Evolutionary conservation across 78 protist species (phyloP).

Genomic region (Protostelium mycophagum): DNA sequence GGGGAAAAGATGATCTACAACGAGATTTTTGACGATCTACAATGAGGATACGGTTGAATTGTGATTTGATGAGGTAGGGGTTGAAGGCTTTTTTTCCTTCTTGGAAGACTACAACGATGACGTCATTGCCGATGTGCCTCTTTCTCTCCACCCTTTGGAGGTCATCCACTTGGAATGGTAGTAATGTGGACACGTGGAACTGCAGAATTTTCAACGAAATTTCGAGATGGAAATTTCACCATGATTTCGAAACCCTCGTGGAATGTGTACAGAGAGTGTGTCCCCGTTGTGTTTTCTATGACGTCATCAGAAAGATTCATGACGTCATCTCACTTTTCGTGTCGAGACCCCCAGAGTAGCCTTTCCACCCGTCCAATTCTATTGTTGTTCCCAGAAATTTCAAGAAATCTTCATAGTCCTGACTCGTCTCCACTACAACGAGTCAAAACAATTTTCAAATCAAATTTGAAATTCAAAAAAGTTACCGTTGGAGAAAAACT

Average conservation of each 20-base stretch:
- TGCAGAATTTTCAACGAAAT: neutral
- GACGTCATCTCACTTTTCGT: conserved; percentile 36
- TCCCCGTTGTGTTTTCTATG: conserved; percentile 42
- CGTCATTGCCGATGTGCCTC: conserved; percentile 75
- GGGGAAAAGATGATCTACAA: conserved; percentile 13
- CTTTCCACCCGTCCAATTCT: conserved; percentile 48
- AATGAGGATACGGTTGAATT: conserved; percentile 60
- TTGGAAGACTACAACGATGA: conserved; percentile 51
- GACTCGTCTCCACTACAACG: conserved; percentile 1
- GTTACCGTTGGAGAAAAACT: neutral
- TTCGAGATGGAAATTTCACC: too few species aligned
- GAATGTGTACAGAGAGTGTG: conserved; percentile 44
- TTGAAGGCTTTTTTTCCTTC: conserved; percentile 39
- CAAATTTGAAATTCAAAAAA: too few species aligned
- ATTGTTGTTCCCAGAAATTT: conserved; percentile 37
- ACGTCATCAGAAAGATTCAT: conserved; percentile 23
- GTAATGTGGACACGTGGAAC: conserved; percentile 74
- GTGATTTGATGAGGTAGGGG: conserved; percentile 49
- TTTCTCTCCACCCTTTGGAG: conserved; percentile 66
- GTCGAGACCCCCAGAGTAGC: conserved; percentile 72
- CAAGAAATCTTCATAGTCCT: conserved; percentile 35
- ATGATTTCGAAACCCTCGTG: conserved; percentile 43
- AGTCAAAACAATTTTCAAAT: too few species aligned
- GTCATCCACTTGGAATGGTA: conserved; percentile 25
- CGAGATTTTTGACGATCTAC: too few species aligned